A percentile compares a stretch with the other conserved stretches of the same genome.
phyloP scores from a whole-genome alignment of 83 land plant genomes.

The Picea mariana region DNA sequence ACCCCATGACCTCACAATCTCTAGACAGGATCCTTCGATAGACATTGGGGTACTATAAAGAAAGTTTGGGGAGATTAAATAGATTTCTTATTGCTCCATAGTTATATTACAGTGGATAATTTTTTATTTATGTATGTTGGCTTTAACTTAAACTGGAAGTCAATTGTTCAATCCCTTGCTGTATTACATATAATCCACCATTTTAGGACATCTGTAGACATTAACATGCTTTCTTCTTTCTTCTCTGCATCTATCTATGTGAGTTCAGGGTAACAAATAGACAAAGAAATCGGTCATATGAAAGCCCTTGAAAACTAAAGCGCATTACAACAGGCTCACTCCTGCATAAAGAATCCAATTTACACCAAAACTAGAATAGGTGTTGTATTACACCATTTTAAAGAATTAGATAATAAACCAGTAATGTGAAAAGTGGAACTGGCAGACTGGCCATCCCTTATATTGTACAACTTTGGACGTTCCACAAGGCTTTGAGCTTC shows the following conservation, averaged over 20 bases:
- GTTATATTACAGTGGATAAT: too few species aligned
- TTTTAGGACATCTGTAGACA: not conserved
- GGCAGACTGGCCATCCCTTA: constrained; percentile 1
- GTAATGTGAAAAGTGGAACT: constrained; percentile 10
- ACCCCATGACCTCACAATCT: not conserved
- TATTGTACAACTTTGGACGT: constrained; percentile 2
- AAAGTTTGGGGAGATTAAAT: too few species aligned
- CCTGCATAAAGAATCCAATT: constrained; percentile 11
- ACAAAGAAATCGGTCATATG: not conserved
- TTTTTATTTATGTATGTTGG: too few species aligned
- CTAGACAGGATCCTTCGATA: too few species aligned
- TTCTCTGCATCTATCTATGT: not conserved
- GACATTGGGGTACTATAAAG: too few species aligned
- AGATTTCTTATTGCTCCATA: too few species aligned
- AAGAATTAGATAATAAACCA: constrained; percentile 11
- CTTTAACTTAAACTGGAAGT: too few species aligned
- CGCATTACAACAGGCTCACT: not conserved
- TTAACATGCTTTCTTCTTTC: not conserved
- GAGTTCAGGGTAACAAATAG: not conserved
- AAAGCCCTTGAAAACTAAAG: not conserved
- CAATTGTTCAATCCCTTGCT: not conserved
- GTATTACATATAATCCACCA: not conserved
- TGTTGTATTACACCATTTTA: constrained; percentile 7
- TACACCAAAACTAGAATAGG: constrained; percentile 15
- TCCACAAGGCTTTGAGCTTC: constrained; percentile 2